Evolutionary conservation across 257 asterid species (phyloP).

Genomic region (Gynochthodes officinalis): DNA sequence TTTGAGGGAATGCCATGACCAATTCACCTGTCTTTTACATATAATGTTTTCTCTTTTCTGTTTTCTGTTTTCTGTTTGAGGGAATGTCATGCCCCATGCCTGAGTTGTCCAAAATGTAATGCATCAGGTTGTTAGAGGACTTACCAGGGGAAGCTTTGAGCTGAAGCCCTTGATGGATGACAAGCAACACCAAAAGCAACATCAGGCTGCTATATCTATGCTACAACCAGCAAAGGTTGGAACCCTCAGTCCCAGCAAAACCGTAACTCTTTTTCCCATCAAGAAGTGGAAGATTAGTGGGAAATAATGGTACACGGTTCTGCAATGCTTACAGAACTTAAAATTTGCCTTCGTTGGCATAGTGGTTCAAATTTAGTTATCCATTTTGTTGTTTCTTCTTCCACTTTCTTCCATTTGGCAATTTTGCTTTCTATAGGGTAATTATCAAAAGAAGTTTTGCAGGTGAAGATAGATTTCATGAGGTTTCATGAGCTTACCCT

Average conservation of each 20-base stretch:
- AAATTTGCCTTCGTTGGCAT: not conserved
- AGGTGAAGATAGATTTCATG: not conserved
- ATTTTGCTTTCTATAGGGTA: too few relatives aligned
- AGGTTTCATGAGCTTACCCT: too few relatives aligned
- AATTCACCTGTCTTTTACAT: not conserved
- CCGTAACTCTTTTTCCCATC: constrained; percentile 61
- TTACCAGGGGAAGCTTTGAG: constrained; percentile 78
- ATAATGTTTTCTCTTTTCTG: too few relatives aligned
- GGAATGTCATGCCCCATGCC: not conserved
- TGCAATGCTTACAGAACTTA: constrained; percentile 1
- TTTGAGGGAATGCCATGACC: not conserved
- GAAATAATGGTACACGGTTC: constrained; percentile 30
- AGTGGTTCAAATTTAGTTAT: not conserved
- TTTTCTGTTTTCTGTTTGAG: not conserved
- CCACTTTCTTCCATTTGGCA: not conserved
- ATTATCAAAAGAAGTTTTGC: constrained; percentile 4
- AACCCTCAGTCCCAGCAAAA: constrained; percentile 37
- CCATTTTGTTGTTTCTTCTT: not conserved
- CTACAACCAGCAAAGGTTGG: constrained; percentile 48
- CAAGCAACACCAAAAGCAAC: constrained; percentile 28
- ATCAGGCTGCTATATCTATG: constrained; percentile 41
- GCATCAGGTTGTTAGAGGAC: constrained; percentile 79
- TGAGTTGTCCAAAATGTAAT: not conserved
- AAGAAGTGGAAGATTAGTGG: constrained; percentile 63
- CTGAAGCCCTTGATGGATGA: constrained; percentile 63